Evolutionary conservation across 371 early-diverging fungal genomes (phyloP), one percentile per base, ranked within the genome.

Genomic region (Aphelidium insulamus): DNA sequence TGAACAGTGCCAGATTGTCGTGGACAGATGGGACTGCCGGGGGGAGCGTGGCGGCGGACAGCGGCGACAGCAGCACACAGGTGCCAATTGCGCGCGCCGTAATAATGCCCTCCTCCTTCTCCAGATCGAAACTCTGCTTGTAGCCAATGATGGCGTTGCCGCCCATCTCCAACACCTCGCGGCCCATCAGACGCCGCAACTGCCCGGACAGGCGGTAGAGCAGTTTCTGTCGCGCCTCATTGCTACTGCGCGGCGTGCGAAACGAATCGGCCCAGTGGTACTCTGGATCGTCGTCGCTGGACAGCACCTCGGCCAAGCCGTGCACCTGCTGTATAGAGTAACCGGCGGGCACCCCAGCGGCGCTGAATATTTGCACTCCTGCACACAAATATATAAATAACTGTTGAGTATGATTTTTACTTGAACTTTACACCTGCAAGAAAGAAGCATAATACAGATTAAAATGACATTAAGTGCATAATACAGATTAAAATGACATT

Each of bases 51-150:
- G 7, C 2, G 20, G 38, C 10, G 40, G 29, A 15, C 14, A 17
- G 19, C 16, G 43, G 15, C 15, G 16, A 17, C 14, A 70, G 40
- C 18, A 48, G 38, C 15, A 69, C 67, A 0, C 75, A 77, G 4
- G 76, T 75, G 5, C 77, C 78, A 18, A 69, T 59, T 0, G 71
- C 75, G 2, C 77, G 48, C 5, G 65, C 72, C 1, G 72, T 76
- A 29, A 77, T 76, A 19, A 58, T 43, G 28, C 57, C 50, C 35
- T 68, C 58, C 31, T 68, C 62, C 23, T 50, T 54, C 43, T 77
- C 77, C 17, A 73, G 45, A 38, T 76, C 77, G 42, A 72, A 74
- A 27, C 45, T 63, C 35, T 76, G 77, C 26, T 50, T 52, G 39
- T 56, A 77, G 12, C 69, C 73, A 12, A 75, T 32, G 0, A 76